Base-by-base conservation (phyloP, 441 rosid species). In the Hura crepitans region DNA sequence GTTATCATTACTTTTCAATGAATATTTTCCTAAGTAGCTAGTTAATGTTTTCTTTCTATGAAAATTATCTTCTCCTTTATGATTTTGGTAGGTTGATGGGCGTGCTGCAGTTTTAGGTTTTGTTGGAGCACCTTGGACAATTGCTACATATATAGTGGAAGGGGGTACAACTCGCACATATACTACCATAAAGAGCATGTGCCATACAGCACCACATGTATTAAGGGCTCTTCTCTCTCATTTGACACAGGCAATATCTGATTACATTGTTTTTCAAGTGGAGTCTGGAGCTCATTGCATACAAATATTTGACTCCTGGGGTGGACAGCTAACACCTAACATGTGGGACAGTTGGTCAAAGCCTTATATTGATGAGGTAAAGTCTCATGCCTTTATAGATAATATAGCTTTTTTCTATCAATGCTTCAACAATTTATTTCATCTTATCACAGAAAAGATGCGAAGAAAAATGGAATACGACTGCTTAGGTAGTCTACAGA, bases 251-350 rank as follows among this genome's bases (percentile, higher is more conserved):
- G 96, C 97, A 49, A 86, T 91, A 74, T 69, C 95, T 11, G 92
- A 89, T 42, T 91, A 91, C 57, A 79, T 86, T 73, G 80, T 93
- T 80, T 93, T 75, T 78, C 97, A 93, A 89, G 93, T 89, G 49
- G 93, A 88, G 69, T 89, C 90, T 22, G 97, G 97, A 71, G 97
- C 96, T 71, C 93, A 93, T 59, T 93, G 98, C 80, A 86, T 93
- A 68, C 97, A 93, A 78, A 93, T 93, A 78, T 93, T 93, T 70
- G 97, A 93, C 79, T 93, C 96, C 6, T 93, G 98, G 97, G 98
- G 98, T 76, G 97, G 98, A 22, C 98, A 91, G 70, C 82, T 93
- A 51, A 87, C 97, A 11, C 98, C 97, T 11, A 76, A 85, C 39
- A 84, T 93, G 95, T 91, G 98, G 98, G 96, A 91, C 61, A 54